Percentiles rank a stretch among this genome's conserved stretches.
Evolutionary conservation across 169 alveolate species (phyloP).

Genomic region (Toxoplasma gondii): DNA sequence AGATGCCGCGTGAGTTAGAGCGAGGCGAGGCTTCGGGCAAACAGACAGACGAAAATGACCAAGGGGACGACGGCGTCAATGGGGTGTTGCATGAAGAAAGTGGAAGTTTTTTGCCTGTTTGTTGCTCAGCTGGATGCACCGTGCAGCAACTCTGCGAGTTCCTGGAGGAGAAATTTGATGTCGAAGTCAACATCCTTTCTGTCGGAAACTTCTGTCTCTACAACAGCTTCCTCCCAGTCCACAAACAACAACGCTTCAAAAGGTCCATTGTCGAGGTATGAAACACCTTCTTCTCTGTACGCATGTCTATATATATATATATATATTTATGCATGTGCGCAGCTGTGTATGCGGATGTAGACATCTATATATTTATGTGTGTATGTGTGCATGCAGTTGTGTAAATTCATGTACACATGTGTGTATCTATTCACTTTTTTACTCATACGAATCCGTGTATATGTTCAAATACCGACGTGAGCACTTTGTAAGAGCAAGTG

Average conservation of each 20-base stretch:
- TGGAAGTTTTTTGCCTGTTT: no score
- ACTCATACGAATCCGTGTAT: no score
- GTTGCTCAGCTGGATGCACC: conserved; percentile 73
- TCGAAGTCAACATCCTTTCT: conserved; percentile 88
- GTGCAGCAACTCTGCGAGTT: conserved; percentile 76
- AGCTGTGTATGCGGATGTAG: neutral
- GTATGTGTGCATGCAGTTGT: neutral
- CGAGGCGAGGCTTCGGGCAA: no score
- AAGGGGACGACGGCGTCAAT: no score
- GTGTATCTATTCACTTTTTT: no score
- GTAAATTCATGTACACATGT: neutral
- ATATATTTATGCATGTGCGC: neutral
- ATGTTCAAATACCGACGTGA: no score
- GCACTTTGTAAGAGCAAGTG: no score
- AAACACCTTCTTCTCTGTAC: neutral
- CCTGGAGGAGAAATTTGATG: conserved; percentile 75
- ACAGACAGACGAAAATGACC: no score
- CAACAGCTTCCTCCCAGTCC: conserved; percentile 86
- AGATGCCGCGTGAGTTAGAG: no score
- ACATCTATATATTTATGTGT: no score
- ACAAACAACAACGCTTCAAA: conserved; percentile 82
- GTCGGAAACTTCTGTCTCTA: conserved; percentile 90
- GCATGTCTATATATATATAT: neutral
- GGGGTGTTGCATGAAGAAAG: no score
- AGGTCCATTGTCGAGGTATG: conserved; percentile 77